Evolutionary conservation across 108 stramenopile genomes (phyloP).

Genomic region (Nitzschia inconspicua): DNA sequence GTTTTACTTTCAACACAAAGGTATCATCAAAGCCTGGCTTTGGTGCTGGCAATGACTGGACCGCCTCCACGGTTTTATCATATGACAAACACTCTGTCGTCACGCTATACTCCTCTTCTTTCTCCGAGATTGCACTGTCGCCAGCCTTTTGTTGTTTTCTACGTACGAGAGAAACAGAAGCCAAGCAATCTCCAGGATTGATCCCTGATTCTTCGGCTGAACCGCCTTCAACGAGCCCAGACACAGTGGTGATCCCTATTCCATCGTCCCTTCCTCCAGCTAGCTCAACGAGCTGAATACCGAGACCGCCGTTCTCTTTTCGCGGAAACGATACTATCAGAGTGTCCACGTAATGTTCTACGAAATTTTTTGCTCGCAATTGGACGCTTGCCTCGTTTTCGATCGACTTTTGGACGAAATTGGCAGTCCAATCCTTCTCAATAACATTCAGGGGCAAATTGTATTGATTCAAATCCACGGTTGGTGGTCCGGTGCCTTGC

Average conservation of each 20-base stretch:
- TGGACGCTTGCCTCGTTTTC: slow-evolving; percentile 37
- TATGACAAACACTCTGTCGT: slow-evolving; percentile 60
- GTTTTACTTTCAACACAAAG: slow-evolving; percentile 47
- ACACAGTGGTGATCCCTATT: slow-evolving; percentile 69
- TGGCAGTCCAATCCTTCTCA: slow-evolving; percentile 56
- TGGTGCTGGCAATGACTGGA: slow-evolving; percentile 40
- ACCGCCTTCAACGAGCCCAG: slow-evolving; percentile 50
- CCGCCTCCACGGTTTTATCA: slow-evolving; percentile 56
- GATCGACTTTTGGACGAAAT: slow-evolving; percentile 32
- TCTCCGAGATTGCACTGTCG: slow-evolving; percentile 13
- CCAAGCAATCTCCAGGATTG: slow-evolving; percentile 59
- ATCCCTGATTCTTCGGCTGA: slow-evolving; percentile 47
- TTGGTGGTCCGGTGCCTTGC: slow-evolving; percentile 28
- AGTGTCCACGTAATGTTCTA: slow-evolving; percentile 46
- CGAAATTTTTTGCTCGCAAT: slow-evolving; percentile 35
- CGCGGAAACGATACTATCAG: slow-evolving; percentile 37
- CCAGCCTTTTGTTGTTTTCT: neutral
- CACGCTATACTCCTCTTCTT: slow-evolving; percentile 28
- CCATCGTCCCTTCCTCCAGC: slow-evolving; percentile 72
- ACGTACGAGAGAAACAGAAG: slow-evolving; percentile 35
- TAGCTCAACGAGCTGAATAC: slow-evolving; percentile 57
- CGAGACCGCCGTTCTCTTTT: slow-evolving; percentile 30
- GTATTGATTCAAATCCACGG: slow-evolving; percentile 64
- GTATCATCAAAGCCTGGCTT: slow-evolving; percentile 33
- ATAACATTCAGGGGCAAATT: slow-evolving; percentile 46